Base-by-base conservation (phyloP, 106 monocot genomes). In the Dactylorhiza incarnata region DNA sequence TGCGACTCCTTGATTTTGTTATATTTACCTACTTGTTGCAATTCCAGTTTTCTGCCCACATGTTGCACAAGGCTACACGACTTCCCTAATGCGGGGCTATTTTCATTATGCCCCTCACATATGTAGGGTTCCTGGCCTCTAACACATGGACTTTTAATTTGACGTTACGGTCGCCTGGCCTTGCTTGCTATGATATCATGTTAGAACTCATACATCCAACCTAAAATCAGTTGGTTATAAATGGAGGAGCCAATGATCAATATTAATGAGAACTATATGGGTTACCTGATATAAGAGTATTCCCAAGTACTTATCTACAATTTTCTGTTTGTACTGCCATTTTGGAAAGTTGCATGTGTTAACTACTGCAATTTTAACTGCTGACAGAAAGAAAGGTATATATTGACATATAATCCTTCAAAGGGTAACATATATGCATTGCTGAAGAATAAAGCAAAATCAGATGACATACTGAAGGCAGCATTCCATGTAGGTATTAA, bases 361-460 rank as follows among this genome's bases (percentile, higher is more conserved):
- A 46, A 29, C 44, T 68, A 17, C 7, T 69, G n/a, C 69, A 69
- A 26, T 29, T 65, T 65, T 65, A 11, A 65, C 29, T 9, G 13
- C 53, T 78, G 49, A 52, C 86, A 97, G 97, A 86, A 82, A 79
- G 94, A 97, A 76, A 84, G 78, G 85, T 97, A 97, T 75, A 88
- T 97, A 53, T 86, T 97, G 45, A 94, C 94, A 3, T 94, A 97
- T 73, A 97, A 97, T 77, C 97, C 84, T 25, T 75, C 81, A 61
- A 97, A 91, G 77, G 91, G 89, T 59, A 97, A 89, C 50, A 82
- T 94, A 15, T 91, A 91, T 83, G 94, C 91, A 45, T 79, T 97
- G 79, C 79, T 97, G 11, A 97, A 97, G 76, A 84, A 94, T 74
- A 81, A 94, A 82, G 97, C 97, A 79, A 91, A 97, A 59, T 86